Evolutionary conservation across 345 rosid species (phyloP).

Genomic region (Trapa incisa): DNA sequence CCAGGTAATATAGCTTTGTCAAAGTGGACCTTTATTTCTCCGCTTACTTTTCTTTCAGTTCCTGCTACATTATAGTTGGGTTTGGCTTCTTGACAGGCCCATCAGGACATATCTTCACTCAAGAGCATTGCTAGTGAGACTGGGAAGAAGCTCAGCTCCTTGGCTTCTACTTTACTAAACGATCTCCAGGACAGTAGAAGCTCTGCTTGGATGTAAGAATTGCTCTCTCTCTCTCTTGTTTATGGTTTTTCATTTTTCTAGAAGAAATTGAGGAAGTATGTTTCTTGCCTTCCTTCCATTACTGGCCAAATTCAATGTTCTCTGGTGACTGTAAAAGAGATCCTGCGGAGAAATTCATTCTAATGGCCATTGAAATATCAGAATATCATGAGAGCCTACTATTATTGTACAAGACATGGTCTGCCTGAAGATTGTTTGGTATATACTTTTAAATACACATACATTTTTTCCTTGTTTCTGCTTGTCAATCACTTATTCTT

Average conservation of each 20-base stretch:
- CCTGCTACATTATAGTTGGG: neutral
- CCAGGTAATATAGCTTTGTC: constrained; percentile 41
- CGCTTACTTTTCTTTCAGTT: neutral
- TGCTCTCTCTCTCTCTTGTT: neutral
- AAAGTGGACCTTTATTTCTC: neutral
- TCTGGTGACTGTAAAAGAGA: constrained; percentile 2
- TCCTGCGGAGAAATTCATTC: neutral
- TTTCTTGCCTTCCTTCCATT: neutral
- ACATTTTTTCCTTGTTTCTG: no score
- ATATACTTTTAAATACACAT: no score
- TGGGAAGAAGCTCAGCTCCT: constrained; percentile 66
- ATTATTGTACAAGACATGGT: neutral
- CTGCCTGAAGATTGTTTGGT: neutral
- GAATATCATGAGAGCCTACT: neutral
- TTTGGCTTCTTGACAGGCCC: constrained; percentile 39
- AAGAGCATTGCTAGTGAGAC: constrained; percentile 91
- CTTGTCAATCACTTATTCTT: no score
- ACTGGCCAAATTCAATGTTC: neutral
- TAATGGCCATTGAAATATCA: neutral
- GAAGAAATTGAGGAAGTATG: no score
- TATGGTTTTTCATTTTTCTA: no score
- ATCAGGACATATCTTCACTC: constrained; percentile 76
- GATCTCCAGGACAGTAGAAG: constrained; percentile 69
- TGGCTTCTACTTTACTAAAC: constrained; percentile 63
- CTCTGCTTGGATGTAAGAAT: constrained; percentile 18